phyloP scores from a whole-genome alignment of 2,329 filamentous ascomycete species.

The Gaeumannomyces tritici region DNA sequence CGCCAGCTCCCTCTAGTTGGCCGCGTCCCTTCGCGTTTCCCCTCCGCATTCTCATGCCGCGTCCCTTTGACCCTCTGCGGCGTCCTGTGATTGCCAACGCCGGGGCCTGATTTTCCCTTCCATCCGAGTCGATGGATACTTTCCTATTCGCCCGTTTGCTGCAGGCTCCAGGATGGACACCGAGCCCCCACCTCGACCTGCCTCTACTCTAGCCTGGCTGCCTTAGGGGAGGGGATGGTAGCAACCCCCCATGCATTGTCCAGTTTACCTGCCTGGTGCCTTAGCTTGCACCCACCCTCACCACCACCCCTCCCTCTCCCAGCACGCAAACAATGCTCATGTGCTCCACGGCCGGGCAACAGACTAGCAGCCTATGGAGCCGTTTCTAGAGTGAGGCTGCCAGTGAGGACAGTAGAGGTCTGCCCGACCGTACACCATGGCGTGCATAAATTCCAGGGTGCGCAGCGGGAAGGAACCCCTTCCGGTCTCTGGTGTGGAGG shows the following conservation, averaged over 20 bases:
- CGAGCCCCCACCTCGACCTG: background rate
- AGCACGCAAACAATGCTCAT: background rate
- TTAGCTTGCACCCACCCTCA: background rate
- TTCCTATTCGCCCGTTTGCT: background rate
- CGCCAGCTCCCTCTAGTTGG: background rate
- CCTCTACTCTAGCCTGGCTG: background rate
- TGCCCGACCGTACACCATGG: background rate
- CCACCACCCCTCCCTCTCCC: background rate
- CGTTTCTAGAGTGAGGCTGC: background rate
- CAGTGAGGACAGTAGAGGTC: background rate
- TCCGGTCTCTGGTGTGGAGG: background rate
- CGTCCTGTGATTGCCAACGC: background rate
- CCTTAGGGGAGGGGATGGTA: background rate
- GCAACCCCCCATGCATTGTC: background rate
- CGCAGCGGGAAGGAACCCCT: background rate
- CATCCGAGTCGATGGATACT: background rate
- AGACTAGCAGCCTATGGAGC: too few species aligned
- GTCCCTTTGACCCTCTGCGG: background rate
- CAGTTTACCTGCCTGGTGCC: background rate
- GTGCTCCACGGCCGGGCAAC: background rate
- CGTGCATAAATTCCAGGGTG: background rate
- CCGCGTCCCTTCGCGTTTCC: background rate
- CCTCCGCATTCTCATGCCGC: background rate
- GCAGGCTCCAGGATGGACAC: background rate
- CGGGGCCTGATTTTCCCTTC: background rate